Base-by-base conservation (phyloP, 2,329 filamentous ascomycete genomes). In the Paraconiothyrium sp. region DNA sequence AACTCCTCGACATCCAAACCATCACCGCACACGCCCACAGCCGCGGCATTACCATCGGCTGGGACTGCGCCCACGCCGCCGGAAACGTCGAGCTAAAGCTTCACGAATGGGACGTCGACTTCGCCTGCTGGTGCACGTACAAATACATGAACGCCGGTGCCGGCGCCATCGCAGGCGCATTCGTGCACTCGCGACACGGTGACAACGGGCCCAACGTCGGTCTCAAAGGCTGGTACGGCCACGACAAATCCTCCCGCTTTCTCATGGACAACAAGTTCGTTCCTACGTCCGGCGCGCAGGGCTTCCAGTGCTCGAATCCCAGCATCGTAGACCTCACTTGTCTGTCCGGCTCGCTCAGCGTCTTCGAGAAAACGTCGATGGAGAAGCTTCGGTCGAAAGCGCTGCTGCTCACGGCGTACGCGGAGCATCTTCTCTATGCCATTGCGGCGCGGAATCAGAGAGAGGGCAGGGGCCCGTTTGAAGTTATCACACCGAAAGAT, bases 91-190 rank as follows among this genome's bases (percentile, higher is more conserved):
- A 91, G 57, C 80, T 97, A 9, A 80, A 83, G 59, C 84, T 97
- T 20, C 93, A 97, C 78, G 92, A 94, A 67, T 97, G 93, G 93
- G 85, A 91, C 67, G 92, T 96, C 32, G 93, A 97, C 76, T 97
- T 96, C 71, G 93, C 93, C 4, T 92, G 87, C 59, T 97, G 93
- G 93, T 97, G 93, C 79, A 94, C 89, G 3, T 97, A 97, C 84
- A 97, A 97, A 82, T 97, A 97, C 81, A 86, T 97, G 76, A 97
- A 96, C 74, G 88, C 89, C 11, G 93, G 93, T 0, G 92, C 93
- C 0, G 93, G 93, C 4, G 85, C 89, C 11, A 94, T 95, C 64
- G 92, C 88, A 1, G 92, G 90, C 0, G 84, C 90, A 1, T 97
- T 93, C 69, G 89, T 97, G 6, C 92, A 97, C 77, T 86, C 91